These are phyloP conservation scores for Rosellinia necatrix DNA, from an alignment of 2,329 filamentous ascomycete genomes.

Conservation along the genomic window DNA sequence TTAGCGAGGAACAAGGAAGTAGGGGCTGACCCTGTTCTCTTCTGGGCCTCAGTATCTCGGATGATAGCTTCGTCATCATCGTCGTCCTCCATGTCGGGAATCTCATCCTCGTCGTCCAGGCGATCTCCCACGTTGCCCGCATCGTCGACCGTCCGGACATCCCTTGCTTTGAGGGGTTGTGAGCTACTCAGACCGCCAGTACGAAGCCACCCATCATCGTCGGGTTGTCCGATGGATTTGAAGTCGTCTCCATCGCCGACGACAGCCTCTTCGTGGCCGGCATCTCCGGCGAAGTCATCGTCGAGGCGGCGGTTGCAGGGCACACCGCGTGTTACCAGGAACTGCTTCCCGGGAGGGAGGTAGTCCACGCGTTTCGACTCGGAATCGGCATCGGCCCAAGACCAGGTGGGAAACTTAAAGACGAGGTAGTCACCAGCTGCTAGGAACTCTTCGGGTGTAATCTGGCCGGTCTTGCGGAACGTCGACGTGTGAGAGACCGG, in stretches of 20 bases:
- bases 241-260: constrained; percentile 78
- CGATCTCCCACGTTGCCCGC: constrained; percentile 82
- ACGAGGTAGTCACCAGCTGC: constrained; percentile 96
- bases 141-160: constrained; percentile 88
- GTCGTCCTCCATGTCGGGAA: constrained; percentile 98
- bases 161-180: constrained; percentile 75
- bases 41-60: constrained; percentile 64
- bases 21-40: constrained; percentile 53
- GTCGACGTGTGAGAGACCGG: constrained; percentile 89
- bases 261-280: constrained; percentile 82
- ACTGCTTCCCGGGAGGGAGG: constrained; percentile 90
- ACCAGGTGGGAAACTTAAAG: constrained; percentile 99
- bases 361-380: constrained; percentile 77
- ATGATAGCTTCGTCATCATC: constrained; percentile 97
- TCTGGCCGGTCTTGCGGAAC: constrained; percentile 91
- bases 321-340: constrained; percentile 90
- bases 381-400: constrained; percentile 89
- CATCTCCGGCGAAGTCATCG: constrained; percentile 89
- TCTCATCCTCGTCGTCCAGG: constrained; percentile 76
- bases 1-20: constrained; percentile 6
- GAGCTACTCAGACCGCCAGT: constrained; percentile 79
- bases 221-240: constrained; percentile 53
- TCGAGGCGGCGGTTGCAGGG: constrained; percentile 91
- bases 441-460: constrained; percentile 96
- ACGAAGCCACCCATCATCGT: constrained; percentile 86